Evolutionary conservation across 1,284 basidiomycete species (phyloP).

Genomic region (Puccinia polysora): DNA sequence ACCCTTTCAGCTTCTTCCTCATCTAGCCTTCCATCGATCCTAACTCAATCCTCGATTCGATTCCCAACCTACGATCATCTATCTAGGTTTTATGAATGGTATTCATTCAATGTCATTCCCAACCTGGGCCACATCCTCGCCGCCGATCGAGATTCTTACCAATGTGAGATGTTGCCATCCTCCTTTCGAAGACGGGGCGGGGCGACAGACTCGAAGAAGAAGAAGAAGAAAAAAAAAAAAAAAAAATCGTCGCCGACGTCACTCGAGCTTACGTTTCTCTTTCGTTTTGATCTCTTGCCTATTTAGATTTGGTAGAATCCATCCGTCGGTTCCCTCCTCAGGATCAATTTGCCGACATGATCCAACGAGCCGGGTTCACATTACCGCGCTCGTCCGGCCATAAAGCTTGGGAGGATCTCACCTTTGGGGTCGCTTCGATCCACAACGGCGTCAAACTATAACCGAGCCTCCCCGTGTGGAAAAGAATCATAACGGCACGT

Average conservation of each 20-base stretch:
- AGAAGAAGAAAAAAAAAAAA: no score
- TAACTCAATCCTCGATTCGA: background rate
- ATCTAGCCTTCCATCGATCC: conserved; percentile 12
- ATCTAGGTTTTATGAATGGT: conserved; percentile 87
- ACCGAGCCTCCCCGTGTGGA: background rate
- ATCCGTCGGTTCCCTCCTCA: conserved; percentile 92
- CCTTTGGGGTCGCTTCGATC: conserved; percentile 51
- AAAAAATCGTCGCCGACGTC: background rate
- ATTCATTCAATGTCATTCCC: conserved; percentile 94
- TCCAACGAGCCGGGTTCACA: conserved; percentile 55
- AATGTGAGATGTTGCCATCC: conserved; percentile 52
- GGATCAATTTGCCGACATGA: conserved; percentile 81
- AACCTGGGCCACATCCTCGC: conserved; percentile 91
- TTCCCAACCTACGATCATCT: no score
- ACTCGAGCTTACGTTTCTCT: background rate
- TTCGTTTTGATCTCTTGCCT: background rate
- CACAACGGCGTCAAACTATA: conserved; percentile 51
- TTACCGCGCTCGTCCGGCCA: conserved; percentile 43
- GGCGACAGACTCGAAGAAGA: no score
- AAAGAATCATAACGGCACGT: no score
- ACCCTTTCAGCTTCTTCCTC: background rate
- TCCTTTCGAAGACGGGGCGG: conserved; percentile 3
- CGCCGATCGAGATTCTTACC: conserved; percentile 89
- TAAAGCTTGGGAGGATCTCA: conserved; percentile 50
- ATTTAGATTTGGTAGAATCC: conserved; percentile 83